These are phyloP conservation scores for Chlamydomonas sphaeroides DNA, from an alignment of 139 green algal species.

Conservation along the genomic window DNA sequence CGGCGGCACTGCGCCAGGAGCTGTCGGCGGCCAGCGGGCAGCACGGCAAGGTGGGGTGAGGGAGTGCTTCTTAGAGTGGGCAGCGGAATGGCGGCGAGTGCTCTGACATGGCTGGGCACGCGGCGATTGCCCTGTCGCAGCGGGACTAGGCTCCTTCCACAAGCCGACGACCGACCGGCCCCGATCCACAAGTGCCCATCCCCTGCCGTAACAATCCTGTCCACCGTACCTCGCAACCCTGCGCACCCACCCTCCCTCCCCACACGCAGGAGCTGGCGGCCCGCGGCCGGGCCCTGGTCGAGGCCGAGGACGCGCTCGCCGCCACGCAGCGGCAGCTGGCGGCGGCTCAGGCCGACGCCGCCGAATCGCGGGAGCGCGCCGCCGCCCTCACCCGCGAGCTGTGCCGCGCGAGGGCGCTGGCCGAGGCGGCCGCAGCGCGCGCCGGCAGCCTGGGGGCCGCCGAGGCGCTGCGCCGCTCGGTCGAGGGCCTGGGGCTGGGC, in stretches of 20 bases:
- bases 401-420: background rate
- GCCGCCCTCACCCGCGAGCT: constrained; percentile 13
- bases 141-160: no score
- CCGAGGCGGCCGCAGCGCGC: background rate
- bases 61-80: no score
- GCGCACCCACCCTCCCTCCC: background rate
- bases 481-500: background rate
- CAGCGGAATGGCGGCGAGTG: no score
- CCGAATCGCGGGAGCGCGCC: background rate
- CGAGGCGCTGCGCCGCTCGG: background rate
- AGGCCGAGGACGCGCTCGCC: background rate
- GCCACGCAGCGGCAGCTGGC: background rate
- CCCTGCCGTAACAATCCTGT: no score
- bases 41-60: no score
- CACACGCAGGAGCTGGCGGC: constrained; percentile 16
- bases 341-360: background rate
- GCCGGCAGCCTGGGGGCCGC: background rate
- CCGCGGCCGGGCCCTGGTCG: background rate
- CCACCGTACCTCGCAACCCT: background rate
- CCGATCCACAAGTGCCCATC: no score
- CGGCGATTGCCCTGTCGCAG: no score
- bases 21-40: background rate
- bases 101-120: no score
- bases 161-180: no score
- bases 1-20: constrained; percentile 1